Evolutionary conservation across 345 rosid genomes (phyloP).

Genomic region (Eucalyptus caleyi): DNA sequence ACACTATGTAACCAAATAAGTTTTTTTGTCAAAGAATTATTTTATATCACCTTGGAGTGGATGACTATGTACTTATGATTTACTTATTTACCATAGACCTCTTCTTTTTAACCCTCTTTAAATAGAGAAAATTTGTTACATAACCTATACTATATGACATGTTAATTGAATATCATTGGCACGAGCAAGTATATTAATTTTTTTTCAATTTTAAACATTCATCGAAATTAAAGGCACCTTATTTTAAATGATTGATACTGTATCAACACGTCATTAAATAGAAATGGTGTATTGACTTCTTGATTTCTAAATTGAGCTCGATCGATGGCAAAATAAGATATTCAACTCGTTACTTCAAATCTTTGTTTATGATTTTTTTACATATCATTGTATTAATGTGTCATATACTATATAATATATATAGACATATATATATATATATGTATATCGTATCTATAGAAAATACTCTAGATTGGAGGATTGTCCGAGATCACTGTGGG

Average conservation of each 20-base stretch:
- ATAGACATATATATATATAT: not conserved
- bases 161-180: not conserved
- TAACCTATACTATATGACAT: not conserved
- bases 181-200: not conserved
- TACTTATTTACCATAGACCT: not conserved
- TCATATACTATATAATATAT: not conserved
- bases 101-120: not conserved
- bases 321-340: not conserved
- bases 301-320: not conserved
- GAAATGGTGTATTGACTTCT: not conserved
- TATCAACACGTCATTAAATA: not conserved
- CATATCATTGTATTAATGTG: not conserved
- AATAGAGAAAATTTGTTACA: not conserved
- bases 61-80: not conserved
- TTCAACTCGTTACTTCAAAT: not conserved
- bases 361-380: not conserved
- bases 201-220: not conserved
- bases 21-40: not conserved
- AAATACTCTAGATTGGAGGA: not conserved
- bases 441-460: not conserved
- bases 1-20: not conserved
- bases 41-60: not conserved
- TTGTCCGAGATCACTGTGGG: not conserved
- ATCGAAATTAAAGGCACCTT: not conserved
- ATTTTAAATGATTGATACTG: not conserved